These are phyloP conservation scores for Gamsiella multidivaricata DNA, from an alignment of 192 early-diverging fungal species.

Conservation along the genomic window DNA sequence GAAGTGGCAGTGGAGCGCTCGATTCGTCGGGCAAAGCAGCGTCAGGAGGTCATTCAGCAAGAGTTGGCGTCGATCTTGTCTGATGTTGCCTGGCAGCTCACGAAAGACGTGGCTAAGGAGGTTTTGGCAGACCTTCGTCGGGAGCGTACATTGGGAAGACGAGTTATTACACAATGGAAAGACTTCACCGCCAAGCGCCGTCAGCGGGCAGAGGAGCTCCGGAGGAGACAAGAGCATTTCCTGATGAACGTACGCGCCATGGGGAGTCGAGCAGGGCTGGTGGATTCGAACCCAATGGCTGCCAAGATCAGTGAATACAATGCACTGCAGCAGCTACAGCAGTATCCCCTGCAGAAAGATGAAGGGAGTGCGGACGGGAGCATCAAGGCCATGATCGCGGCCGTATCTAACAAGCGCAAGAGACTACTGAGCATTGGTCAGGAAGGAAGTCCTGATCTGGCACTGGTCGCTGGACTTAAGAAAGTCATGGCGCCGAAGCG, in stretches of 20 bases:
- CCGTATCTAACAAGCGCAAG: slow-evolving; percentile 29
- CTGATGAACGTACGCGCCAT: slow-evolving; percentile 34
- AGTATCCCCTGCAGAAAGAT: too few relatives aligned
- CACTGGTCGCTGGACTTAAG: slow-evolving; percentile 27
- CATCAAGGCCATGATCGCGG: slow-evolving; percentile 28
- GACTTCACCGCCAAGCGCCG: slow-evolving; percentile 13
- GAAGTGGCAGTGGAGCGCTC: slow-evolving; percentile 26
- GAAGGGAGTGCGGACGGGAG: too few relatives aligned
- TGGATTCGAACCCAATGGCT: slow-evolving; percentile 8
- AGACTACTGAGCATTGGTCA: slow-evolving; percentile 28
- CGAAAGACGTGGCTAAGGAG: not conserved
- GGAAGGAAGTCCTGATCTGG: slow-evolving; percentile 33
- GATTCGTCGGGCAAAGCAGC: slow-evolving; percentile 15
- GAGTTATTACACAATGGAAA: slow-evolving; percentile 16
- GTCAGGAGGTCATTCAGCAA: slow-evolving; percentile 8
- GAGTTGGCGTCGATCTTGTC: slow-evolving; percentile 7
- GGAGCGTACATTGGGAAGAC: slow-evolving; percentile 11
- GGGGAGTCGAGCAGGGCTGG: slow-evolving; percentile 34
- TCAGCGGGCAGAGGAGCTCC: slow-evolving; percentile 30
- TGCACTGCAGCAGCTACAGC: slow-evolving; percentile 18
- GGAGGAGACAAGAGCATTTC: slow-evolving; percentile 31
- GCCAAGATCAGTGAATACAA: slow-evolving; percentile 27
- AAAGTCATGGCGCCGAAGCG: slow-evolving; percentile 27
- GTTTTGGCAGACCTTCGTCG: slow-evolving; percentile 29
- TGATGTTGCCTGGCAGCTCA: slow-evolving; percentile 6